phyloP scores from a whole-genome alignment of 257 asterid genomes.

The Solanum megistacrolobum region DNA sequence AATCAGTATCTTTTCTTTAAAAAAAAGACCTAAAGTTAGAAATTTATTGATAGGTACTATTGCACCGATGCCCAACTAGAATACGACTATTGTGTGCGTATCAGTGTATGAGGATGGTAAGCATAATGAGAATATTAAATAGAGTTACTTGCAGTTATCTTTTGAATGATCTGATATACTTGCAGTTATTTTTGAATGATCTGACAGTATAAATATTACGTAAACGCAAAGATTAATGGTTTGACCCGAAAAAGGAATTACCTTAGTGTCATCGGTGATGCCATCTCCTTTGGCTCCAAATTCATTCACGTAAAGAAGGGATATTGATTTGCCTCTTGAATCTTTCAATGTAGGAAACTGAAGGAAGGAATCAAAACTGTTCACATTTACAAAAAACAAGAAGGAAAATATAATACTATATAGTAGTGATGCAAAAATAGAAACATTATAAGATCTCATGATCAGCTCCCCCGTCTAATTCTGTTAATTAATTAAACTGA shows the following conservation, averaged over 20 bases:
- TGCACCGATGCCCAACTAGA: background rate
- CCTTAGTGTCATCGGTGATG: constrained; percentile 45
- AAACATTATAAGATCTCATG: background rate
- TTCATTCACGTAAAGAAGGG: constrained; percentile 33
- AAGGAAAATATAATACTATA: background rate
- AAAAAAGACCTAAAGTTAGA: too few relatives aligned
- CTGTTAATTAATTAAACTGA: background rate
- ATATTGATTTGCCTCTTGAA: constrained; percentile 11
- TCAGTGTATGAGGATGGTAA: background rate
- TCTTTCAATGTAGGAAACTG: constrained; percentile 28
- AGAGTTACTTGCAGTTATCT: background rate
- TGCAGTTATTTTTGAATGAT: background rate
- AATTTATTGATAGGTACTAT: background rate
- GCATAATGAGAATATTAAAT: background rate
- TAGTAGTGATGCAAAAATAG: background rate
- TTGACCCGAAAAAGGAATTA: background rate
- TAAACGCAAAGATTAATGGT: background rate
- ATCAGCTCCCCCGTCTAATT: background rate
- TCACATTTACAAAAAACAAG: background rate
- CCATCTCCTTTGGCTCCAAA: constrained; percentile 72
- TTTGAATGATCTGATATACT: background rate
- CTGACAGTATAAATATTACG: background rate
- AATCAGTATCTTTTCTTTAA: background rate
- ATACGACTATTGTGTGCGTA: background rate
- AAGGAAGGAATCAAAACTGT: constrained; percentile 21